These are phyloP conservation scores for Astrephomene gubernaculifera DNA, from an alignment of 139 green algal species.

Conservation along the genomic window DNA sequence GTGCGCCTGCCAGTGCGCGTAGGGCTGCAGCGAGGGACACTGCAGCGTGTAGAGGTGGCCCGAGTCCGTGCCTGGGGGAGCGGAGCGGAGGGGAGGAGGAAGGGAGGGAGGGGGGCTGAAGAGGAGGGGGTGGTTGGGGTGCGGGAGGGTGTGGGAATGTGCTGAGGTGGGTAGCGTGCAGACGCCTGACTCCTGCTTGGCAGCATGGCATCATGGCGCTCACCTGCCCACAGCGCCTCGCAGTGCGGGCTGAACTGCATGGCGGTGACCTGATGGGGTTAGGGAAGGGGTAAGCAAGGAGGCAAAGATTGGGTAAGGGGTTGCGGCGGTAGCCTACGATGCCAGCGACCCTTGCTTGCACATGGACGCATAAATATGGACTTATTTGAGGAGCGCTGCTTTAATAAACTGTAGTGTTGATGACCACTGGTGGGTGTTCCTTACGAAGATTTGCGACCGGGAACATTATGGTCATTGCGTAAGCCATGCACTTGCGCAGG, in stretches of 20 bases:
- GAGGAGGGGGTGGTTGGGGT: background rate
- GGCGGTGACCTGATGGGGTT: slow-evolving; percentile 48
- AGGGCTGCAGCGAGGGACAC: slow-evolving; percentile 57
- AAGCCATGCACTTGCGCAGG: background rate
- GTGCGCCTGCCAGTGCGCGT: slow-evolving; percentile 57
- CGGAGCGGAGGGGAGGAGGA: background rate
- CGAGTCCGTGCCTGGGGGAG: slow-evolving; percentile 53
- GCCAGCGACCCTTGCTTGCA: no score
- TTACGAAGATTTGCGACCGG: no score
- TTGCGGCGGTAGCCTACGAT: no score
- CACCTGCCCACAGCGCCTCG: slow-evolving; percentile 62
- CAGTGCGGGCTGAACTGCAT: slow-evolving; percentile 53
- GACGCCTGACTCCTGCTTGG: background rate
- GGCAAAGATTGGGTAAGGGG: background rate
- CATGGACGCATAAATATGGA: no score
- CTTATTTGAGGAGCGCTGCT: no score
- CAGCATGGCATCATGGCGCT: background rate
- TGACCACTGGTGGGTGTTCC: no score
- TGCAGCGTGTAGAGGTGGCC: slow-evolving; percentile 60
- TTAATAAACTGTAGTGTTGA: no score
- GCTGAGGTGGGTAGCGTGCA: no score
- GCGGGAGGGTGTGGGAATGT: background rate
- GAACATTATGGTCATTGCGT: no score
- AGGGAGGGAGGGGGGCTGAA: background rate
- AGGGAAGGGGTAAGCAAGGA: background rate